Evolutionary conservation across 495 filamentous ascomycete species (phyloP).

Genomic region (Lophium mytilinum): DNA sequence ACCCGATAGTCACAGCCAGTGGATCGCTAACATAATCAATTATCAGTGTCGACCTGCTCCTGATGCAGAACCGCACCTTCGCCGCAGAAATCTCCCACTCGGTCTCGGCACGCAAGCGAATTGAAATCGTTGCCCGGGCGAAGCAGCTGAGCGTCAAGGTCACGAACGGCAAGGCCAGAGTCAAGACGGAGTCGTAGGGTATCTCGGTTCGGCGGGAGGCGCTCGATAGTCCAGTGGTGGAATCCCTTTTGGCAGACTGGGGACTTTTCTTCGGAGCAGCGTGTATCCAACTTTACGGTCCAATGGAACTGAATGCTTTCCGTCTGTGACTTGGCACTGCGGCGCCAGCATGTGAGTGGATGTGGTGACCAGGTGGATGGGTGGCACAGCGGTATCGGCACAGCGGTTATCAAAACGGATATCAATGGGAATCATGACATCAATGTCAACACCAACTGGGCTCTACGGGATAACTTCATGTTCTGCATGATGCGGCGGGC

Average conservation of each 20-base stretch:
- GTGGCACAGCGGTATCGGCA: too few species aligned
- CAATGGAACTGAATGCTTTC: not conserved
- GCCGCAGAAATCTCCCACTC: slow-evolving; percentile 96
- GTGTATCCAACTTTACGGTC: not conserved
- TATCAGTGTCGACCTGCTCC: slow-evolving; percentile 88
- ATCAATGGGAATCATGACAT: too few species aligned
- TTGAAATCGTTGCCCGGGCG: slow-evolving; percentile 90
- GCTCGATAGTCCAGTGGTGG: not conserved
- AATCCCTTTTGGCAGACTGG: not conserved
- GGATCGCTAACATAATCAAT: slow-evolving; percentile 20
- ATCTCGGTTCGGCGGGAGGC: not conserved
- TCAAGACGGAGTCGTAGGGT: slow-evolving; percentile 88
- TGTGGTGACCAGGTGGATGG: too few species aligned
- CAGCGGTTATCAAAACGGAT: too few species aligned
- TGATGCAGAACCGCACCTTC: slow-evolving; percentile 99
- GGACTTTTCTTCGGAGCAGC: slow-evolving; percentile 7
- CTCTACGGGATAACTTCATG: too few species aligned
- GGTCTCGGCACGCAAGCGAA: slow-evolving; percentile 95
- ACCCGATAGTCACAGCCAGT: not conserved
- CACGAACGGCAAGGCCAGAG: slow-evolving; percentile 96
- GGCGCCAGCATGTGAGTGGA: not conserved
- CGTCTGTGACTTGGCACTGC: not conserved
- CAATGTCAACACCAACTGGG: too few species aligned
- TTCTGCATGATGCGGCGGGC: too few species aligned
- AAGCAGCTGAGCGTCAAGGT: slow-evolving; percentile 99